phyloP scores from a whole-genome alignment of 225 moss, liverwort and hornwort species.

The Sphagnum tenellum region DNA sequence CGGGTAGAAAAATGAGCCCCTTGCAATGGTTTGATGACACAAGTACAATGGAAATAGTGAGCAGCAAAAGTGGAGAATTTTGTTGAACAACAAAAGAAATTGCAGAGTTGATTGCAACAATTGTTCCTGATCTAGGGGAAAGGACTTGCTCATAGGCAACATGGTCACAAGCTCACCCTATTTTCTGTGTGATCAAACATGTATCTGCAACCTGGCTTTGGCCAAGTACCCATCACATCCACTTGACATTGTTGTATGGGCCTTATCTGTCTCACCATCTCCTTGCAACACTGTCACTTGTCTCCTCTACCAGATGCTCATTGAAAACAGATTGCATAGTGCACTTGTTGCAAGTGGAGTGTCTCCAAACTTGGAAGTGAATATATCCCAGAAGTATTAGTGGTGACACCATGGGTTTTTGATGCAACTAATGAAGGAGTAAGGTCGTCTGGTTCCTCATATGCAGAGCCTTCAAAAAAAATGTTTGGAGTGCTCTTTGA shows the following conservation, averaged over 20 bases:
- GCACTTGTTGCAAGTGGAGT: constrained; percentile 66
- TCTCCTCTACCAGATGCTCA: constrained; percentile 30
- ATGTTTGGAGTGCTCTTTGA: constrained; percentile 13
- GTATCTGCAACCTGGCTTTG: constrained; percentile 50
- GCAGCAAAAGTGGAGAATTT: too few species aligned
- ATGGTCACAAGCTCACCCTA: constrained; percentile 26
- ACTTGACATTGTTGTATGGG: constrained; percentile 55
- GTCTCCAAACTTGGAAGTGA: constrained; percentile 36
- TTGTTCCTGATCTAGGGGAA: too few species aligned
- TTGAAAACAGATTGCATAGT: constrained; percentile 41
- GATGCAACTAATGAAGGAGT: constrained; percentile 27
- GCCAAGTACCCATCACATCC: constrained; percentile 35
- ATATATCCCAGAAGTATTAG: constrained; percentile 40
- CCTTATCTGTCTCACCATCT: constrained; percentile 53
- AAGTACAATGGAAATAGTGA: too few species aligned
- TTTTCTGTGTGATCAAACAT: constrained; percentile 65
- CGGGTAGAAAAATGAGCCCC: too few species aligned
- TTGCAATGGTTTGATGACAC: too few species aligned
- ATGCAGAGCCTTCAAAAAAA: constrained; percentile 8
- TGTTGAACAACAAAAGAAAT: too few species aligned
- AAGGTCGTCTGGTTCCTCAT: constrained; percentile 42
- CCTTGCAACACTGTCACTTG: constrained; percentile 28
- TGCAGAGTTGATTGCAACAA: too few species aligned
- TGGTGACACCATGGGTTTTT: constrained; percentile 22
- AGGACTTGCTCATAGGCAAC: too few species aligned